Evolutionary conservation across 1,284 basidiomycete species (phyloP).

Genomic region (Albatrellus sp.): DNA sequence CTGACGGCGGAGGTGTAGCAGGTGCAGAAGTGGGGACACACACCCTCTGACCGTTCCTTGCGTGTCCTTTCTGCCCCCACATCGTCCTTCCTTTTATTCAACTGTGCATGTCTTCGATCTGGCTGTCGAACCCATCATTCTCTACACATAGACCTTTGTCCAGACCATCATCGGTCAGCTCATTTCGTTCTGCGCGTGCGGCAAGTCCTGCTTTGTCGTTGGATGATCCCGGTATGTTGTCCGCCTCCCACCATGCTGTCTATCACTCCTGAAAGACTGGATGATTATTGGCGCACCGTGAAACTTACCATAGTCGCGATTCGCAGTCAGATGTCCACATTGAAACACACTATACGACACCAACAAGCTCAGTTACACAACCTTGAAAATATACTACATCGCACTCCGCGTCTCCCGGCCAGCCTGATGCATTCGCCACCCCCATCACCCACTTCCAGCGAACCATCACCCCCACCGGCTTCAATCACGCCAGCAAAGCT

Average conservation of each 20-base stretch:
- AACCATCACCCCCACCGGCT: constrained; percentile 19
- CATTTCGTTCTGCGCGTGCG: constrained; percentile 36
- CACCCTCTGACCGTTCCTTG: too few species aligned
- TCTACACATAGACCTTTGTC: constrained; percentile 26
- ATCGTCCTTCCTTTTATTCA: not conserved
- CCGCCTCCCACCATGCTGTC: too few species aligned
- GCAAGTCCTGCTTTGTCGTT: constrained; percentile 37
- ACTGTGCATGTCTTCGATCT: constrained; percentile 9
- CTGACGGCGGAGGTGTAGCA: too few species aligned
- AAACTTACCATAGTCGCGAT: constrained; percentile 48
- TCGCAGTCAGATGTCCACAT: constrained; percentile 59
- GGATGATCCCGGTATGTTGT: constrained; percentile 46
- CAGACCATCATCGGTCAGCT: constrained; percentile 47
- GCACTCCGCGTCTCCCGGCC: constrained; percentile 40
- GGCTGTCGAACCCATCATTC: constrained; percentile 8
- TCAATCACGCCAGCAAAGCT: constrained; percentile 23
- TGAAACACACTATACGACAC: constrained; percentile 67
- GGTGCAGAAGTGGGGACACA: too few species aligned
- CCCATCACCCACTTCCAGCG: constrained; percentile 24
- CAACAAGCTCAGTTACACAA: constrained; percentile 60
- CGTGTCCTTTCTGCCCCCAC: not conserved
- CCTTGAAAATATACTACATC: constrained; percentile 52
- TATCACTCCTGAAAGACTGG: too few species aligned
- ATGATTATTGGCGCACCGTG: not conserved
- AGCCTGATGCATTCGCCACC: constrained; percentile 29